A percentile compares a stretch with the other conserved stretches of the same genome.
These are phyloP conservation scores for Cryptococcus jaspeensis DNA, from an alignment of 1,284 basidiomycete species.

Conservation along the genomic window DNA sequence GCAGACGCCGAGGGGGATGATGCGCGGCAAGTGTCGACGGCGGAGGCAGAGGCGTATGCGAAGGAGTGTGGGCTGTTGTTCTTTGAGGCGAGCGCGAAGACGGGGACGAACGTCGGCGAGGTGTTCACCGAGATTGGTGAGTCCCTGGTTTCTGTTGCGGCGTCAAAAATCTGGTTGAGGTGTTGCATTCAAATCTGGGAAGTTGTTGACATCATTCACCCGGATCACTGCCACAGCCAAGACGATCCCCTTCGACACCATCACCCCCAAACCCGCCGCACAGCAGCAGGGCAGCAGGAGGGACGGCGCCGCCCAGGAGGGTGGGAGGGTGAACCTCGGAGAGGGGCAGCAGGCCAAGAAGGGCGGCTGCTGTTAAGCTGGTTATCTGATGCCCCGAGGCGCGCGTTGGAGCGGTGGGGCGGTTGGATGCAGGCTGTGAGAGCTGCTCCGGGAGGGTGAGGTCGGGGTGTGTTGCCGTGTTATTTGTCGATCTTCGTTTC, in stretches of 20 bases:
- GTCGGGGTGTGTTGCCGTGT: not conserved
- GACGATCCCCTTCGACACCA: constrained; percentile 93
- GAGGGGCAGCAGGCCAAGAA: constrained; percentile 56
- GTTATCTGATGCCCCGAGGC: not conserved
- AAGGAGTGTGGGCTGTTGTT: constrained; percentile 89
- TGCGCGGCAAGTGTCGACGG: constrained; percentile 80
- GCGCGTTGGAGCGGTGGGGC: not conserved
- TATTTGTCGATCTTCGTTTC: no score
- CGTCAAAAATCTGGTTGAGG: constrained; percentile 2
- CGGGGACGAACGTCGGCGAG: constrained; percentile 92
- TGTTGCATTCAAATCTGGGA: constrained; percentile 5
- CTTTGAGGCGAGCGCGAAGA: constrained; percentile 98
- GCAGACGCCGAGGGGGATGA: constrained; percentile 60
- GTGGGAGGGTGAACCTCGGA: constrained; percentile 68
- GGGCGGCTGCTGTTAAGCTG: constrained; percentile 43
- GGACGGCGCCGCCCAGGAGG: constrained; percentile 59
- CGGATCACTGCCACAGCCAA: constrained; percentile 63
- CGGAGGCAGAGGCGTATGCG: constrained; percentile 95
- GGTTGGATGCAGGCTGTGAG: not conserved
- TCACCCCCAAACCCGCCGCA: constrained; percentile 69
- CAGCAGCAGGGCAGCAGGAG: constrained; percentile 23
- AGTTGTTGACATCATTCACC: not conserved
- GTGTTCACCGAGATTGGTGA: constrained; percentile 97
- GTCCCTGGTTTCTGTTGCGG: constrained; percentile 41
- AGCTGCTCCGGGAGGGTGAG: not conserved